Conservation (phyloP, 768 basidiomycete genomes). For the Saitozyma podzolica region DNA sequence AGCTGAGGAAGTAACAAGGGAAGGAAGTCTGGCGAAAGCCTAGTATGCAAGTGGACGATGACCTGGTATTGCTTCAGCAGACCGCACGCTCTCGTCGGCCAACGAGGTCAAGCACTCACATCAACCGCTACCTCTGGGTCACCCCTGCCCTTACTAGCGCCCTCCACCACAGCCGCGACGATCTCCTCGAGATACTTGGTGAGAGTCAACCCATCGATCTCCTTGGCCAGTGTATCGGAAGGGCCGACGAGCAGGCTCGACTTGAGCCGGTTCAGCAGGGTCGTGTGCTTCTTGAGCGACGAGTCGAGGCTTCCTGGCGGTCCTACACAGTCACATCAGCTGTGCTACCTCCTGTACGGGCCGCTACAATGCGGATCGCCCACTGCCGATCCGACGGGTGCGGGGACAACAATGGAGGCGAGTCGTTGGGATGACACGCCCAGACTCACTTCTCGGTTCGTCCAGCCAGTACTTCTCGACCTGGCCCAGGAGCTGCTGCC, state of each 20-base stretch:
- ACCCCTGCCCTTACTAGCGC: constrained; percentile 79
- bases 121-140: constrained; percentile 92
- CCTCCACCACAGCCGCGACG: constrained; percentile 80
- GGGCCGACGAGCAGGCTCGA: constrained; percentile 64
- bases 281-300: constrained; percentile 92
- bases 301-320: constrained; percentile 76
- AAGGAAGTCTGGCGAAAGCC: constrained; percentile 79
- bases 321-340: constrained; percentile 56
- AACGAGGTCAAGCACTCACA: constrained; percentile 57
- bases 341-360: neutral
- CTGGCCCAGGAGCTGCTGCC: constrained; percentile 35
- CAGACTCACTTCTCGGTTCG: constrained; percentile 41
- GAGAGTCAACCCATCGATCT: constrained; percentile 81
- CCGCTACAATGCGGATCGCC: neutral
- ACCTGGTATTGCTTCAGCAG: constrained; percentile 58
- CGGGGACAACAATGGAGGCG: no score
- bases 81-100: neutral
- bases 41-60: constrained; percentile 81
- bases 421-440: no score
- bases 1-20: constrained; percentile 67
- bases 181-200: constrained; percentile 98
- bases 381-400: no score
- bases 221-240: constrained; percentile 80
- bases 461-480: constrained; percentile 48
- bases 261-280: constrained; percentile 87